phyloP scores from a whole-genome alignment of 1,284 basidiomycete genomes.

The Pyrrhoderma noxium region DNA sequence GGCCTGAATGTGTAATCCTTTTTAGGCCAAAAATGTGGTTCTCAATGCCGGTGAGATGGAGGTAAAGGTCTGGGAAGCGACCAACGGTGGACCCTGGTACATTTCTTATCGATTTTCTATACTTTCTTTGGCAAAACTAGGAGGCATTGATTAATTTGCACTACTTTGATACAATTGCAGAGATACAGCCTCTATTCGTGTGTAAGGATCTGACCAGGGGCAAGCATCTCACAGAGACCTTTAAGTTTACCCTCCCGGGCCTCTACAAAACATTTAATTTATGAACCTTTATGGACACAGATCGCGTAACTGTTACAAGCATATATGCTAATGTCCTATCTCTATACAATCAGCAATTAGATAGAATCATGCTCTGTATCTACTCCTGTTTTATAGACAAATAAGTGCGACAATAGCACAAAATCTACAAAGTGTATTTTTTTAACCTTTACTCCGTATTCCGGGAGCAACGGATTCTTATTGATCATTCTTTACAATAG shows the following conservation, averaged over 20 bases:
- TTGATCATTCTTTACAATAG: too few relatives aligned
- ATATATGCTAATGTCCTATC: neutral
- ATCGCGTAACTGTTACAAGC: too few relatives aligned
- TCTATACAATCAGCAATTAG: constrained; percentile 81
- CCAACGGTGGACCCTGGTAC: constrained; percentile 97
- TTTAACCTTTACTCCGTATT: too few relatives aligned
- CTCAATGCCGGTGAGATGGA: constrained; percentile 97
- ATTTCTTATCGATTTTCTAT: constrained; percentile 22
- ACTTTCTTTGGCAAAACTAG: neutral
- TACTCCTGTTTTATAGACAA: constrained; percentile 96
- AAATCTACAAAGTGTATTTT: constrained; percentile 99
- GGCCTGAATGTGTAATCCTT: too few relatives aligned
- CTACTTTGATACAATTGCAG: constrained; percentile 44
- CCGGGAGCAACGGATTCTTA: too few relatives aligned
- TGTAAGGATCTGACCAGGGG: constrained; percentile 98
- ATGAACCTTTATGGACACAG: too few relatives aligned
- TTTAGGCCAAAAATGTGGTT: constrained; percentile 88
- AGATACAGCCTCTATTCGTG: constrained; percentile 96
- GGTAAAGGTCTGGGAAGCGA: constrained; percentile 94
- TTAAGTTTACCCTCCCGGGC: neutral
- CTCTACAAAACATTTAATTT: constrained; percentile 79
- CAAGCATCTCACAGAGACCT: constrained; percentile 36
- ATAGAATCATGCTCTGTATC: constrained; percentile 98
- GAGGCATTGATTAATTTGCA: neutral
- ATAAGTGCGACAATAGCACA: constrained; percentile 96